Percentiles rank a stretch among this genome's conserved stretches.
Conservation (phyloP, 1,139 yeast genomes). For the Yamadazyma kanchanaburiensis region DNA sequence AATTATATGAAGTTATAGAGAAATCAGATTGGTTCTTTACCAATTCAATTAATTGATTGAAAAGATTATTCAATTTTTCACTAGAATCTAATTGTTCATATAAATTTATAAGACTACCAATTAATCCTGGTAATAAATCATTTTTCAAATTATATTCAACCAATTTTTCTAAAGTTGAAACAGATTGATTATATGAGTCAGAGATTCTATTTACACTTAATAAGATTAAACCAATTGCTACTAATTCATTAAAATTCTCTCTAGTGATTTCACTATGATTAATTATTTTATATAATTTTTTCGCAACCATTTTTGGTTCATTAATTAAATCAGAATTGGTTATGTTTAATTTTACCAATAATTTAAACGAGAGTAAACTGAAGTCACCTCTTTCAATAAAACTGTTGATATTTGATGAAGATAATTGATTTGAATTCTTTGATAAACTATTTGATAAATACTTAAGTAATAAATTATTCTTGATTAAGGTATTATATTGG, state of each 20-base stretch:
- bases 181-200: constrained; percentile 44
- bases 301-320: constrained; percentile 12
- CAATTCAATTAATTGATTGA: constrained; percentile 17
- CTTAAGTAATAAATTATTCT: constrained; percentile 43
- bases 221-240: constrained; percentile 40
- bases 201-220: constrained; percentile 41
- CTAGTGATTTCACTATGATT: constrained; percentile 5
- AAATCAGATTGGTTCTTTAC: constrained; percentile 11
- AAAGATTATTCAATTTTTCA: constrained; percentile 21
- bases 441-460: constrained; percentile 37
- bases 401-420: constrained; percentile 14
- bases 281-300: constrained; percentile 26
- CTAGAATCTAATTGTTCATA: constrained; percentile 35
- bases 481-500: constrained; percentile 39
- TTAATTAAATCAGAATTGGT: constrained; percentile 24
- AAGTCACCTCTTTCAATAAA: constrained; percentile 27
- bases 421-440: constrained; percentile 21
- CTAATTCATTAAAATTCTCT: constrained; percentile 15
- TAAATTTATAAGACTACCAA: constrained; percentile 43
- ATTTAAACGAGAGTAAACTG: constrained; percentile 28
- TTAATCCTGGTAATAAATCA: constrained; percentile 37
- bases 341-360: constrained; percentile 27
- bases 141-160: constrained; percentile 16
- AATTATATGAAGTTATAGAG: constrained; percentile 22
- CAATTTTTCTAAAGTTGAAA: constrained; percentile 36